A percentile compares a stretch with the other conserved stretches of the same genome.
These are phyloP conservation scores for Sclerotinia sclerotiorum DNA, from an alignment of 2,329 filamentous ascomycete species.

Conservation along the genomic window DNA sequence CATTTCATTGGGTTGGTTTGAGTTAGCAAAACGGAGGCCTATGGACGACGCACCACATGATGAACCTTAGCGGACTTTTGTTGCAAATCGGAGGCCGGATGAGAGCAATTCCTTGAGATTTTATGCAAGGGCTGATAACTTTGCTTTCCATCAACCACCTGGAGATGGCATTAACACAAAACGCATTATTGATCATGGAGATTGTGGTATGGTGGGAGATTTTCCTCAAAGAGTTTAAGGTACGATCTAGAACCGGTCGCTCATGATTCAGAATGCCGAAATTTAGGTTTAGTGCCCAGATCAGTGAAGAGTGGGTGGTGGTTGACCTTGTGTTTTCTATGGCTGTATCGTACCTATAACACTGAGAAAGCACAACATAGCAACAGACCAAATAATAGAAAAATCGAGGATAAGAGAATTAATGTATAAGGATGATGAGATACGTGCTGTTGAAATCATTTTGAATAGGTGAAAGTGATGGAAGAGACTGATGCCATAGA, in stretches of 20 bases:
- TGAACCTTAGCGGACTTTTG: slow-evolving; percentile 27
- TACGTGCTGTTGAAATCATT: background rate
- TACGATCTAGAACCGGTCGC: background rate
- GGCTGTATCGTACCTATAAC: slow-evolving; percentile 28
- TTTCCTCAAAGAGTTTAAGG: slow-evolving; percentile 27
- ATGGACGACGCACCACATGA: slow-evolving; percentile 1
- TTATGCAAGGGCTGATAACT: slow-evolving; percentile 25
- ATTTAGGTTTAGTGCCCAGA: slow-evolving; percentile 21
- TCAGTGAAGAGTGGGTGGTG: slow-evolving; percentile 15
- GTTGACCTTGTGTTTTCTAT: slow-evolving; percentile 25
- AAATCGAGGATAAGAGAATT: background rate
- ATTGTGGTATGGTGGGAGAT: slow-evolving; percentile 20
- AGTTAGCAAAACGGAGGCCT: background rate
- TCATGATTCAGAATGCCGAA: background rate
- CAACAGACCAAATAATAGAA: background rate
- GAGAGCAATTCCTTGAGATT: slow-evolving; percentile 17
- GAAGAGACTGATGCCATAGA: background rate
- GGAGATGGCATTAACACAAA: slow-evolving; percentile 6
- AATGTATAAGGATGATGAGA: background rate
- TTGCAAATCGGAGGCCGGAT: slow-evolving; percentile 26
- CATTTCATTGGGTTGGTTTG: background rate
- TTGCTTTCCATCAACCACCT: slow-evolving; percentile 2
- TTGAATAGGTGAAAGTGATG: background rate
- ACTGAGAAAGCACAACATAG: background rate
- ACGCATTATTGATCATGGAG: slow-evolving; percentile 1